Evolutionary conservation across 805 yeast species (phyloP).

Genomic region (Myxozyma udenii): DNA sequence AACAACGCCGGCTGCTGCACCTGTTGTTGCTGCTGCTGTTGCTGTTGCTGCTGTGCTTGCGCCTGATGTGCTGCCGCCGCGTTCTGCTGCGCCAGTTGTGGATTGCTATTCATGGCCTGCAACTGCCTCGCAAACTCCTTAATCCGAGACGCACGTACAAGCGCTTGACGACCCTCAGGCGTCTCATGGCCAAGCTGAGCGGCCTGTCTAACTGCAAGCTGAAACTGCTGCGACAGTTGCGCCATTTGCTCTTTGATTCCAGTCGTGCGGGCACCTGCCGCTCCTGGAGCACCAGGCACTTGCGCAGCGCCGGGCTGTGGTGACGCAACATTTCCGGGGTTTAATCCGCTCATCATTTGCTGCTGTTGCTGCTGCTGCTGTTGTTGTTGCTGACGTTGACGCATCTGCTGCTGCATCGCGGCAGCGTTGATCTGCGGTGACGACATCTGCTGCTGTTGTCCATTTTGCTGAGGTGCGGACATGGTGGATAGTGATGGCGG

Average conservation of each 20-base stretch:
- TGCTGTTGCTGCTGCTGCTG: not conserved
- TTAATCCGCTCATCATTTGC: constrained; percentile 5
- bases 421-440: constrained; percentile 3
- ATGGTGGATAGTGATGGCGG: too few species aligned
- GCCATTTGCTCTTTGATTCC: constrained; percentile 22
- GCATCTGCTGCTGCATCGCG: not conserved
- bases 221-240: constrained; percentile 25
- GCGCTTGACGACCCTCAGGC: constrained; percentile 18
- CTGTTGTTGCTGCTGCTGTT: constrained; percentile 15
- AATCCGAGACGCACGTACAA: constrained; percentile 19
- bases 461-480: constrained; percentile 3
- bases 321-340: not conserved
- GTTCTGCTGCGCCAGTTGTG: constrained; percentile 5
- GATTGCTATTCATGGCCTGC: constrained; percentile 6
- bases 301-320: not conserved
- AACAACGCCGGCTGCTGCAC: constrained; percentile 11
- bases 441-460: constrained; percentile 6
- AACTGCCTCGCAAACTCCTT: constrained; percentile 21
- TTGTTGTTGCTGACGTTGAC: not conserved
- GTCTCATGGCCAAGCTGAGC: constrained; percentile 23
- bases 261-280: not conserved
- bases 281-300: not conserved
- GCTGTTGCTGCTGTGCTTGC: constrained; percentile 19
- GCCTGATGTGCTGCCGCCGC: constrained; percentile 10
- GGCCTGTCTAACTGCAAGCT: constrained; percentile 19